Percentiles rank a stretch among this genome's conserved stretches.
These are phyloP conservation scores for Lactarius akahatsu DNA, from an alignment of 768 basidiomycete species.

Conservation along the genomic window DNA sequence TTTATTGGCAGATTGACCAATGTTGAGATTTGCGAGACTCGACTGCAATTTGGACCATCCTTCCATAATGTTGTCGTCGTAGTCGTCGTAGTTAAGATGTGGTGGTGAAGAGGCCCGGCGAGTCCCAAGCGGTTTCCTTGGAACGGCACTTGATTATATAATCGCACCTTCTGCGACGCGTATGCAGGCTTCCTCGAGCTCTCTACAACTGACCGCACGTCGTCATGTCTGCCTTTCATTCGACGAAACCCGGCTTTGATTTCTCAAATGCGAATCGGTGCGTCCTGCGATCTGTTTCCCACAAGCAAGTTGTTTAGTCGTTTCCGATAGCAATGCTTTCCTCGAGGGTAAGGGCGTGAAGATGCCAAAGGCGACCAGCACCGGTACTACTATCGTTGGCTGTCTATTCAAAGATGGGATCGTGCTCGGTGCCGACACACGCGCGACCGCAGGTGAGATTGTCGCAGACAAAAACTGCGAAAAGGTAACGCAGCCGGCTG, in stretches of 20 bases:
- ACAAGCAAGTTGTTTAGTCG: not conserved
- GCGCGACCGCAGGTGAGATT: constrained; percentile 91
- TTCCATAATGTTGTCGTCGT: constrained; percentile 38
- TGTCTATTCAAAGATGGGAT: constrained; percentile 92
- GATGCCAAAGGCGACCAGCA: constrained; percentile 83
- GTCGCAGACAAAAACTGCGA: constrained; percentile 99
- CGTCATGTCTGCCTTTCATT: constrained; percentile 48
- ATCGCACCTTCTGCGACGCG: constrained; percentile 21
- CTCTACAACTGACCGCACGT: not conserved
- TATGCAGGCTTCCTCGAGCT: too few species aligned
- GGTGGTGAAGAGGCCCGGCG: not conserved
- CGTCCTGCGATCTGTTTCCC: constrained; percentile 45
- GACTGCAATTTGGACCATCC: constrained; percentile 69
- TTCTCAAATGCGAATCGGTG: constrained; percentile 77
- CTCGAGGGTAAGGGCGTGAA: constrained; percentile 67
- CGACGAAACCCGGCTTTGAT: constrained; percentile 61
- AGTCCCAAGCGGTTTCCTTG: constrained; percentile 8
- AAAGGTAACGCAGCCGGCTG: constrained; percentile 58
- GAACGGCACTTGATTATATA: constrained; percentile 10
- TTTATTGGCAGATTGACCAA: constrained; percentile 73
- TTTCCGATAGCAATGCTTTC: constrained; percentile 61
- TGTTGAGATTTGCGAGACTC: constrained; percentile 61
- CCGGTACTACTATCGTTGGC: constrained; percentile 97
- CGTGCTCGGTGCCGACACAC: constrained; percentile 92
- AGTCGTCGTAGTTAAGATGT: constrained; percentile 14